Evolutionary conservation across 83 land plant species (phyloP).

Genomic region (Larix sibirica): DNA sequence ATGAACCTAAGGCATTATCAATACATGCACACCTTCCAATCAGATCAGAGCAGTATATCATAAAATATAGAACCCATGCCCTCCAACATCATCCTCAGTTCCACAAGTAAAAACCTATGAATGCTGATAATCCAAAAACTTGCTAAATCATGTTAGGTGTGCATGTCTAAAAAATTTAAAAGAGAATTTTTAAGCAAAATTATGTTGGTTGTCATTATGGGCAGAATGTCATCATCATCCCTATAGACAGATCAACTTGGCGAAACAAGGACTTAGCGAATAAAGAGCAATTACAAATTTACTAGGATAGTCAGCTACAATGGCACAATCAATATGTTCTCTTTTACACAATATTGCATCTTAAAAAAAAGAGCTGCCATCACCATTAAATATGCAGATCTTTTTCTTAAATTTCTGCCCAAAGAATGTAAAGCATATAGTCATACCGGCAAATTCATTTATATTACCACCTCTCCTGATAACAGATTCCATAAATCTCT

Average conservation of each 20-base stretch:
- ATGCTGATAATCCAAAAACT: no score
- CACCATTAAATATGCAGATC: neutral
- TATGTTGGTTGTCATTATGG: neutral
- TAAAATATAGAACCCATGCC: neutral
- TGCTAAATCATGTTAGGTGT: no score
- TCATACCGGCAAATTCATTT: no score
- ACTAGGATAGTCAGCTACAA: neutral
- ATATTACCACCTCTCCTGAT: no score
- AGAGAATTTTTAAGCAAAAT: neutral
- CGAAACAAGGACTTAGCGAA: no score
- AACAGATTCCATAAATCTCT: no score
- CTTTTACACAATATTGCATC: neutral
- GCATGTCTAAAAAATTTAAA: neutral
- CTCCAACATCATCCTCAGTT: neutral
- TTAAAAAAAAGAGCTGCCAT: neutral
- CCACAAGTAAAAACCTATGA: neutral
- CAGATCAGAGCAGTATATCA: neutral
- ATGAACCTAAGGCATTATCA: constrained; percentile 44
- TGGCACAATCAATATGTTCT: neutral
- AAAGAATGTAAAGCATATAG: no score
- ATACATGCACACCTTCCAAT: neutral
- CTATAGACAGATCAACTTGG: neutral
- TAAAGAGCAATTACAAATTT: no score
- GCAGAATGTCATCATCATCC: neutral
- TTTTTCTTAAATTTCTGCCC: neutral